Percentiles rank a stretch among this genome's conserved stretches.
Conservation (phyloP, 495 filamentous ascomycete species). For the Lasiosphaeriaceae sp. region DNA sequence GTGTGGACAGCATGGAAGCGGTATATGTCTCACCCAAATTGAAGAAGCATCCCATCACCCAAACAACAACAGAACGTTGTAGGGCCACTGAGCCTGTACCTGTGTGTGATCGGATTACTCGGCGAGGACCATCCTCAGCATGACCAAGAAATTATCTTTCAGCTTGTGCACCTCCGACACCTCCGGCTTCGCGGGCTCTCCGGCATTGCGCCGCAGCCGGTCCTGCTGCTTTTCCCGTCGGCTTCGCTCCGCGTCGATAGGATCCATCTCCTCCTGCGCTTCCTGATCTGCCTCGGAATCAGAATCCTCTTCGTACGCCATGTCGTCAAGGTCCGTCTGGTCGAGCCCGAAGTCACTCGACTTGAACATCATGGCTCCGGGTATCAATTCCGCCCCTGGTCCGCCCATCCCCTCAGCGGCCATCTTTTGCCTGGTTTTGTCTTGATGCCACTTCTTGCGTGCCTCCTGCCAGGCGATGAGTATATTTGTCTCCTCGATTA, state of each 20-base stretch:
- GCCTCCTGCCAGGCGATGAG: constrained; percentile 92
- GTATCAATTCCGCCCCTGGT: constrained; percentile 41
- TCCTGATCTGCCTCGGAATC: constrained; percentile 66
- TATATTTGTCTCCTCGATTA: constrained; percentile 74
- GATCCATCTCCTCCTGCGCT: constrained; percentile 76
- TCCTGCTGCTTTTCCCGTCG: constrained; percentile 71
- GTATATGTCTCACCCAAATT: neutral
- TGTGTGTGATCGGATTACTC: constrained; percentile 26
- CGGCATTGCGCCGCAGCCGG: constrained; percentile 73
- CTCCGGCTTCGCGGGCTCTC: constrained; percentile 83
- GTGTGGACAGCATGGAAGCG: too few relatives aligned
- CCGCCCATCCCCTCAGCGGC: constrained; percentile 66
- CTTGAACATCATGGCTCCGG: constrained; percentile 50
- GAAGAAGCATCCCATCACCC: neutral
- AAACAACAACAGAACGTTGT: too few relatives aligned
- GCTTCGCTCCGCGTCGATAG: constrained; percentile 79
- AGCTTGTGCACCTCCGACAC: constrained; percentile 76
- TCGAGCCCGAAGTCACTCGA: constrained; percentile 85
- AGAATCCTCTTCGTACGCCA: constrained; percentile 70
- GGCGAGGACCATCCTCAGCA: constrained; percentile 84
- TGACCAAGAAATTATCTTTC: constrained; percentile 70
- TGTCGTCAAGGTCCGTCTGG: constrained; percentile 79
- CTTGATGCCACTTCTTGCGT: constrained; percentile 93
- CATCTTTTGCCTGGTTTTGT: constrained; percentile 99
- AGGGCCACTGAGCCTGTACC: too few relatives aligned